These are phyloP conservation scores for Xylariaceae sp. DNA, from an alignment of 2,329 filamentous ascomycete genomes.

Conservation along the genomic window DNA sequence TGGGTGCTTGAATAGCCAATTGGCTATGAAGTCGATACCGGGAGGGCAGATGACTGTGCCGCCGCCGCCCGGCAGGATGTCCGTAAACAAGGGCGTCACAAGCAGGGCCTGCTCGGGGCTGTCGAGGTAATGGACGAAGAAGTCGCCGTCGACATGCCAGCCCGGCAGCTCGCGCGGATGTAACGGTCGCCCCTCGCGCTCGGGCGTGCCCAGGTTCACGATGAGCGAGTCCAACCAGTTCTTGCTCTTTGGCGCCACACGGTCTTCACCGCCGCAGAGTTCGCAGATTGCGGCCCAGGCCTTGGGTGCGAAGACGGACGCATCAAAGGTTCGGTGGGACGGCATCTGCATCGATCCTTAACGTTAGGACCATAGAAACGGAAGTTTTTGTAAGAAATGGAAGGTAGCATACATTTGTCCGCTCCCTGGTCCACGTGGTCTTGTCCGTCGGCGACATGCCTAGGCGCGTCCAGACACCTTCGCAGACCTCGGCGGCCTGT, in stretches of 20 bases:
- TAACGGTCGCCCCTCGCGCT: slow-evolving; percentile 44
- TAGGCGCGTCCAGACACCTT: slow-evolving; percentile 57
- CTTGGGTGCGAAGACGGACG: slow-evolving; percentile 53
- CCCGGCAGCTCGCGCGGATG: slow-evolving; percentile 47
- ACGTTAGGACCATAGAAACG: background rate
- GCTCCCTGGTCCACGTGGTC: slow-evolving; percentile 57
- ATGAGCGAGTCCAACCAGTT: slow-evolving; percentile 64
- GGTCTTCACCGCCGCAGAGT: slow-evolving; percentile 58
- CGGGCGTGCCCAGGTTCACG: slow-evolving; percentile 59
- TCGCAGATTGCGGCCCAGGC: slow-evolving; percentile 63
- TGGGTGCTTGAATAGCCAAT: slow-evolving; percentile 54
- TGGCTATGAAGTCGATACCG: slow-evolving; percentile 52
- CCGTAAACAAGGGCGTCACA: slow-evolving; percentile 62
- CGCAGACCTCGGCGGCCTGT: slow-evolving; percentile 28
- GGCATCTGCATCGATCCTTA: slow-evolving; percentile 40
- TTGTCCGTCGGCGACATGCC: slow-evolving; percentile 60
- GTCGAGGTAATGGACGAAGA: slow-evolving; percentile 68
- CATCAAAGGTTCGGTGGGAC: slow-evolving; percentile 48
- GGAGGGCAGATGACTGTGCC: slow-evolving; percentile 60
- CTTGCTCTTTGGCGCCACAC: slow-evolving; percentile 42
- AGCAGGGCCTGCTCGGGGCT: slow-evolving; percentile 63
- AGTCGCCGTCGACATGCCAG: slow-evolving; percentile 69
- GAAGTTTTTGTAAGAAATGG: background rate
- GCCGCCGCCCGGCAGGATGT: slow-evolving; percentile 55
- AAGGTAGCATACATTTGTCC: slow-evolving; percentile 44